Evolutionary conservation across 805 yeast species (phyloP).

Genomic region (Diddensiella transvaalensis): DNA sequence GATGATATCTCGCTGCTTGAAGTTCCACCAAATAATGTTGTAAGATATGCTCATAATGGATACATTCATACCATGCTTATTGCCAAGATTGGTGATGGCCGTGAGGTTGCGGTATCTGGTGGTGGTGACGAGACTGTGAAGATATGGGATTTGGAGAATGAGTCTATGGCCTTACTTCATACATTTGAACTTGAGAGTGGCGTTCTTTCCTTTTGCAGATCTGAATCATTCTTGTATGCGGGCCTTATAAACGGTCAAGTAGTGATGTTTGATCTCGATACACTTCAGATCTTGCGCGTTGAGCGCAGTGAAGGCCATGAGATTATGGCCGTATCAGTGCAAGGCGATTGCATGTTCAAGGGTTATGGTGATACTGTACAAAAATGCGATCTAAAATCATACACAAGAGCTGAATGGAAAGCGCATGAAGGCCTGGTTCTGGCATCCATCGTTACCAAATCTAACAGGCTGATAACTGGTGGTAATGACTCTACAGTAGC

Average conservation of each 20-base stretch:
- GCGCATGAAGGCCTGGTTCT: slow-evolving; percentile 57
- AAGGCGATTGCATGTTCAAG: slow-evolving; percentile 56
- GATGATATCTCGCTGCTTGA: slow-evolving; percentile 34
- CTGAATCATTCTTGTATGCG: slow-evolving; percentile 71
- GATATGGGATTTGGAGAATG: slow-evolving; percentile 57
- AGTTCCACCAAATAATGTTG: slow-evolving; percentile 60
- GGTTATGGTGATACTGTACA: slow-evolving; percentile 53
- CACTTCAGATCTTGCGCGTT: slow-evolving; percentile 57
- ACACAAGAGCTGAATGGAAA: slow-evolving; percentile 44
- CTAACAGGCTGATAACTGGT: slow-evolving; percentile 54
- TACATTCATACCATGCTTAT: slow-evolving; percentile 69
- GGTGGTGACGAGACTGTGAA: slow-evolving; percentile 92
- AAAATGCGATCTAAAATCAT: slow-evolving; percentile 49
- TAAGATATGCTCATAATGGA: slow-evolving; percentile 87
- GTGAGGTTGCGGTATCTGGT: slow-evolving; percentile 54
- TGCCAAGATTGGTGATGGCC: slow-evolving; percentile 23
- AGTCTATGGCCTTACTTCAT: slow-evolving; percentile 24
- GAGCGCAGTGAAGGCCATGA: slow-evolving; percentile 41
- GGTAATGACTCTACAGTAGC: slow-evolving; percentile 66
- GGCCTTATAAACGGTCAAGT: slow-evolving; percentile 74
- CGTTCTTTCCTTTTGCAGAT: slow-evolving; percentile 60
- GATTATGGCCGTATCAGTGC: slow-evolving; percentile 57
- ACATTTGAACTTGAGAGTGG: slow-evolving; percentile 56
- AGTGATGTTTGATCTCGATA: slow-evolving; percentile 83
- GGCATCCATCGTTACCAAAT: slow-evolving; percentile 49